A percentile compares a stretch with the other conserved stretches of the same genome.
These are phyloP conservation scores for Malassezia brasiliensis DNA, from an alignment of 1,284 basidiomycete genomes.

Conservation along the genomic window DNA sequence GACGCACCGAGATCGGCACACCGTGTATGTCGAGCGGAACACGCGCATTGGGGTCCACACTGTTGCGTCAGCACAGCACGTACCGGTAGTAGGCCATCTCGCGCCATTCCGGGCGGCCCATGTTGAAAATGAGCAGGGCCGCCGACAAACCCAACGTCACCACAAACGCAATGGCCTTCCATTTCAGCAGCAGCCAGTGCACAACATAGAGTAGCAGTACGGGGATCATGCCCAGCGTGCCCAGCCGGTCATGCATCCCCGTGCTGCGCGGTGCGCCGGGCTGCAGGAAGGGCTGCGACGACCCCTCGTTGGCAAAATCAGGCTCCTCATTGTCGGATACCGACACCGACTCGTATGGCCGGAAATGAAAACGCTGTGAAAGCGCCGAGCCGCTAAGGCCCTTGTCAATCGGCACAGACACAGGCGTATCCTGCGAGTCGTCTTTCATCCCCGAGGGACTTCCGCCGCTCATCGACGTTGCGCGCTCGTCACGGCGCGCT, in stretches of 20 bases:
- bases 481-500: too few relatives aligned
- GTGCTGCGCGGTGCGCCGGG: background rate
- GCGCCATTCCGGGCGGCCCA: conserved; percentile 46
- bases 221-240: background rate
- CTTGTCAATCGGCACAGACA: conserved; percentile 1
- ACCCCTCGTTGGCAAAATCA: background rate
- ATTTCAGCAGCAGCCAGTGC: conserved; percentile 26
- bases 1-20: conserved; percentile 11
- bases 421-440: background rate
- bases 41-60: conserved; percentile 38
- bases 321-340: background rate
- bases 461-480: background rate
- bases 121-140: conserved; percentile 37
- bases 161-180: conserved; percentile 43
- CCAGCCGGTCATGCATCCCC: background rate
- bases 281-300: background rate
- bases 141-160: conserved; percentile 29
- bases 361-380: conserved; percentile 14
- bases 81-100: conserved; percentile 45
- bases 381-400: background rate
- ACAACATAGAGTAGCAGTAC: background rate
- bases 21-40: conserved; percentile 23
- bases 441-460: background rate
- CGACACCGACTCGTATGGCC: conserved; percentile 8
- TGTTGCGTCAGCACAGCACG: background rate